Evolutionary conservation across 2,329 filamentous ascomycete genomes (phyloP).

Genomic region (Thelonectria olida): DNA sequence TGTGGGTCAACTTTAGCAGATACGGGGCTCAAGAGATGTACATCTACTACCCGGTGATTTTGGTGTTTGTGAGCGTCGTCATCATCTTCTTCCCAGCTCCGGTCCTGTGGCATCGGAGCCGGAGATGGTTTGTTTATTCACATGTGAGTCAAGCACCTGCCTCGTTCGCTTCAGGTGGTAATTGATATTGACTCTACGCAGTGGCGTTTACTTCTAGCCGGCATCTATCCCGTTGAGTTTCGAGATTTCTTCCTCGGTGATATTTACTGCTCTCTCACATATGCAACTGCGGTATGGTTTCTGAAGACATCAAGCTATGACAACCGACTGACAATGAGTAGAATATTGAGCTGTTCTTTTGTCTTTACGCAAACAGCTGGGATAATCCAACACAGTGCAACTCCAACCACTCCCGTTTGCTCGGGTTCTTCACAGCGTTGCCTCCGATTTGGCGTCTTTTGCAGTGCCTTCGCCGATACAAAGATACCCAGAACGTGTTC

Average conservation of each 20-base stretch:
- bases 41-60: slow-evolving; percentile 85
- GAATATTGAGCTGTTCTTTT: slow-evolving; percentile 95
- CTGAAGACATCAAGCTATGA: no score
- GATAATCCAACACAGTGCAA: slow-evolving; percentile 79
- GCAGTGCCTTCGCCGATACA: slow-evolving; percentile 90
- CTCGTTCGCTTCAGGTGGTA: no score
- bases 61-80: slow-evolving; percentile 73
- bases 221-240: slow-evolving; percentile 93
- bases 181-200: slow-evolving; percentile 46
- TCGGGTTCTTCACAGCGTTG: slow-evolving; percentile 86
- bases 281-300: slow-evolving; percentile 79
- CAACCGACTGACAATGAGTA: slow-evolving; percentile 44
- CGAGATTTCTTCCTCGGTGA: slow-evolving; percentile 97
- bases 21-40: slow-evolving; percentile 75
- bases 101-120: slow-evolving; percentile 77
- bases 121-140: slow-evolving; percentile 90
- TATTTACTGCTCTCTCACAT: slow-evolving; percentile 96
- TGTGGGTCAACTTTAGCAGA: slow-evolving; percentile 89
- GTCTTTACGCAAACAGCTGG: slow-evolving; percentile 87
- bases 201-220: slow-evolving; percentile 87
- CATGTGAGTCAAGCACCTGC: slow-evolving; percentile 67
- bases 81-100: slow-evolving; percentile 81
- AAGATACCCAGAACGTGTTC: slow-evolving; percentile 86
- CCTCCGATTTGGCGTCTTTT: slow-evolving; percentile 91
- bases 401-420: slow-evolving; percentile 80